phyloP scores from a whole-genome alignment of 23 red algal genomes.

The Cyanidioschyzon merolae region DNA sequence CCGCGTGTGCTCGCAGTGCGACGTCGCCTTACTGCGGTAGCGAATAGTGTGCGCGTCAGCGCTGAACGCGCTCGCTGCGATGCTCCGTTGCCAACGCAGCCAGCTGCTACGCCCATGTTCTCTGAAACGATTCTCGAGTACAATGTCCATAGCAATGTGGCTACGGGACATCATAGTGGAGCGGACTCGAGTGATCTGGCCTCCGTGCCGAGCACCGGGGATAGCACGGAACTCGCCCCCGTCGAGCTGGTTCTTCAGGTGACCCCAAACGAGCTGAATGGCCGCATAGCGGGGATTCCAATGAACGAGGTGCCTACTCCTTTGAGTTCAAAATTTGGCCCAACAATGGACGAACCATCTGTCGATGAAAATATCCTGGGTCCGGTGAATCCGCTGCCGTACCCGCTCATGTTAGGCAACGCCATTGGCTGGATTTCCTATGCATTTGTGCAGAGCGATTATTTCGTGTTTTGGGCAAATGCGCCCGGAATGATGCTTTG shows the following conservation, averaged over 20 bases:
- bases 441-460: neutral
- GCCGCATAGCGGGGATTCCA: neutral
- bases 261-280: neutral
- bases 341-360: neutral
- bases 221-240: neutral
- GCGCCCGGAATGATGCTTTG: slow-evolving; percentile 17
- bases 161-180: neutral
- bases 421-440: slow-evolving; percentile 25
- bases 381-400: slow-evolving; percentile 21
- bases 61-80: neutral
- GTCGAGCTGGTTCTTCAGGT: neutral
- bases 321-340: neutral
- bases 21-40: neutral
- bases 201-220: neutral
- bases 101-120: neutral
- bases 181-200: no score
- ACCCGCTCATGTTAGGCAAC: slow-evolving; percentile 24
- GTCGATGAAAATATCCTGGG: slow-evolving; percentile 12
- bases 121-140: no score
- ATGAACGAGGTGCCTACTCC: neutral
- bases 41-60: neutral
- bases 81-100: neutral
- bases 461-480: slow-evolving; percentile 27
- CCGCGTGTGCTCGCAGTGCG: slow-evolving; percentile 17
- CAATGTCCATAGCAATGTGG: neutral